Base-by-base conservation (phyloP, 2,329 filamentous ascomycete genomes). In the Coniella lustricola region DNA sequence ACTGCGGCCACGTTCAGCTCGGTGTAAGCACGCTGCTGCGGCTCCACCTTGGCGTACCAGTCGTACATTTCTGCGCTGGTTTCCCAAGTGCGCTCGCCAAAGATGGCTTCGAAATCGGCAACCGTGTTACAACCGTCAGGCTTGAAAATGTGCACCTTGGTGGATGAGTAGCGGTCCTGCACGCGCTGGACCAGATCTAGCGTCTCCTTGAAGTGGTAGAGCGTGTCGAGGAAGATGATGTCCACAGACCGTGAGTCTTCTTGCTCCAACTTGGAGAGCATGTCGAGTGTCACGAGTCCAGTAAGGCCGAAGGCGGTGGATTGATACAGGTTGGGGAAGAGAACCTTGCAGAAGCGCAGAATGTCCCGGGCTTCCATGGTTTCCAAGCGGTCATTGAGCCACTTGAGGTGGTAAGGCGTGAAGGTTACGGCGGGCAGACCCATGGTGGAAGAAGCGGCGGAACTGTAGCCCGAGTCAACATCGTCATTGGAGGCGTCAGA, bases 11-110 rank as follows among this genome's bases (percentile, higher is more conserved):
- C 90, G 60, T 86, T 81, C 51, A 97, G 79, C 55, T 95, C 85
- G 16, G 83, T 75, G 69, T 96, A 97, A 7, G 93, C 89, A 53
- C 93, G 83, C 70, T 95, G 84, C 48, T 90, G 88, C 14, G 93
- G 93, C 74, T 98, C 93, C 42, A 98, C 93, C 75, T 98, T 98
- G 71, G 90, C 93, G 54, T 93, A 76, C 77, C 88, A 97, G 76
- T 98, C 93, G 70, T 98, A 98, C 61, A 91, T 79, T 62, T 96
- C 87, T 43, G 90, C 41, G 56, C 93, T 85, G 29, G 74, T 79
- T 64, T 95, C 86, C 83, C 90, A 98, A 41, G 97, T 73, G 56
- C 81, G 80, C 63, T 84, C 75, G 61, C 93, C 93, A 63, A 96
- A 89, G 60, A 81, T 84, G 53, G 77, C 73, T 64, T 89, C 85